Evolutionary conservation across 2,329 filamentous ascomycete genomes (phyloP).

Genomic region (Golovinomyces cichoracearum): DNA sequence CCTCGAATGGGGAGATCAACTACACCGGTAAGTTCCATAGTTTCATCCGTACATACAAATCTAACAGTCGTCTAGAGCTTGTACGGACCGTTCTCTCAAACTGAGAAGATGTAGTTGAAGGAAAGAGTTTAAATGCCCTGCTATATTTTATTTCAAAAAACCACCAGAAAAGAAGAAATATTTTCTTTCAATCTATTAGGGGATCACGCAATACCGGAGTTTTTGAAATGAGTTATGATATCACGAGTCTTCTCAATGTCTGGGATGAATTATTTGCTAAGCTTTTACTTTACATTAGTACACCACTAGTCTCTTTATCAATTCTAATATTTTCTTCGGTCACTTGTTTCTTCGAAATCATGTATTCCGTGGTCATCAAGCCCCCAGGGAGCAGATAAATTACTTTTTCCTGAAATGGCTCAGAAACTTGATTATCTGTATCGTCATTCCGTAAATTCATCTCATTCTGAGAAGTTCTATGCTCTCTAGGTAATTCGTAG

Average conservation of each 20-base stretch:
- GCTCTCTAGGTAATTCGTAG: constrained; percentile 24
- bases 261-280: too few species aligned
- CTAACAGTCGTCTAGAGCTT: constrained; percentile 25
- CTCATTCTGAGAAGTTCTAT: constrained; percentile 8
- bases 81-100: constrained; percentile 72
- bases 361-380: constrained; percentile 29
- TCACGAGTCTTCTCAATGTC: too few species aligned
- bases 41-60: not conserved
- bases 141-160: too few species aligned
- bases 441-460: constrained; percentile 14
- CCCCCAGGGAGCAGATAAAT: constrained; percentile 36
- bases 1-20: constrained; percentile 87
- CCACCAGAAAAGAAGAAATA: too few species aligned
- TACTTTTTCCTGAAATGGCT: constrained; percentile 18
- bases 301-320: constrained; percentile 4
- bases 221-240: too few species aligned
- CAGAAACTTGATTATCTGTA: not conserved
- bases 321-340: constrained; percentile 15
- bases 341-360: constrained; percentile 18
- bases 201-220: too few species aligned
- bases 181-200: too few species aligned
- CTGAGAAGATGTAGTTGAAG: constrained; percentile 23
- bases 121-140: too few species aligned
- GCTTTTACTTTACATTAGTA: too few species aligned
- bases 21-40: constrained; percentile 47